Conservation (phyloP, 1,139 yeast species). For the Debaryomyces psychrophilus region DNA sequence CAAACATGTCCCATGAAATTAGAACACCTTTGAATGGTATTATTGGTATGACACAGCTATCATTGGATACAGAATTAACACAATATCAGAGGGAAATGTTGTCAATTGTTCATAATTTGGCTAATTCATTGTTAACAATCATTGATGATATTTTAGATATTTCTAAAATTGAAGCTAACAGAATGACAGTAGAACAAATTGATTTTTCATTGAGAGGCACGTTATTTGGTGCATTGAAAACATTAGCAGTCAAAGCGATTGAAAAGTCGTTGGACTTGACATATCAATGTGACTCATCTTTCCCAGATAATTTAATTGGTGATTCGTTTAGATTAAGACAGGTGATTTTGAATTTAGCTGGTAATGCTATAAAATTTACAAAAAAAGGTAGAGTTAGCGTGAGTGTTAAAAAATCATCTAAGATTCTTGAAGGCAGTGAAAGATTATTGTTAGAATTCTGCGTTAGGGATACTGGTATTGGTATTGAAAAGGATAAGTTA, state of each 20-base stretch:
- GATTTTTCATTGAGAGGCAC: slow-evolving; percentile 85
- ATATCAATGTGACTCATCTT: slow-evolving; percentile 80
- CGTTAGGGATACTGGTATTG: slow-evolving; percentile 88
- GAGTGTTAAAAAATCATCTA: slow-evolving; percentile 56
- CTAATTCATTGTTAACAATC: slow-evolving; percentile 79
- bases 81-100: slow-evolving; percentile 91
- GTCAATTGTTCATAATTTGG: slow-evolving; percentile 82
- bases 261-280: slow-evolving; percentile 80
- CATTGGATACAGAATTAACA: slow-evolving; percentile 82
- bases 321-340: slow-evolving; percentile 86
- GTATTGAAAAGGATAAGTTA: slow-evolving; percentile 79
- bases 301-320: slow-evolving; percentile 85
- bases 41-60: slow-evolving; percentile 88
- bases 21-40: slow-evolving; percentile 93
- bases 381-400: slow-evolving; percentile 76
- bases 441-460: slow-evolving; percentile 77
- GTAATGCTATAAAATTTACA: slow-evolving; percentile 87
- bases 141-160: slow-evolving; percentile 89
- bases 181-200: slow-evolving; percentile 89
- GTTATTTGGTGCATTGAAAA: slow-evolving; percentile 84
- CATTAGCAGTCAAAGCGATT: slow-evolving; percentile 84
- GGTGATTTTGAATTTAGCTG: slow-evolving; percentile 80
- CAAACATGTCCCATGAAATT: slow-evolving; percentile 90
- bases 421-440: slow-evolving; percentile 47
- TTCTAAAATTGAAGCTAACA: slow-evolving; percentile 87